phyloP scores from a whole-genome alignment of 805 yeast genomes.

The Myxozyma geophila region DNA sequence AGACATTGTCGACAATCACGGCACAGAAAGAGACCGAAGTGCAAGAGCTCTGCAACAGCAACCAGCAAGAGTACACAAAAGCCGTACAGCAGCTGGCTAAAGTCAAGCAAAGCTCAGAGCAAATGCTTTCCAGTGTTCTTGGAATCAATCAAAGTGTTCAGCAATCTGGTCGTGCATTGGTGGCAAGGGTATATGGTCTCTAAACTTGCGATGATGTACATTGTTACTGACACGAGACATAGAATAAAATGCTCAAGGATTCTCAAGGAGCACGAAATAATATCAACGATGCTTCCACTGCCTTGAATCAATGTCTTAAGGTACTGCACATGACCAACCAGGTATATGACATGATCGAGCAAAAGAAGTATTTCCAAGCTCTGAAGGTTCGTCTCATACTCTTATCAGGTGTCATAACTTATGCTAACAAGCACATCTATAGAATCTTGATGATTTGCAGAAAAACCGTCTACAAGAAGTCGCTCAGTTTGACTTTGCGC shows the following conservation, averaged over 20 bases:
- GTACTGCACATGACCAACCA: constrained; percentile 85
- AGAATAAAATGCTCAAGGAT: constrained; percentile 63
- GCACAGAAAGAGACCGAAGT: constrained; percentile 65
- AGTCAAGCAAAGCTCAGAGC: constrained; percentile 62
- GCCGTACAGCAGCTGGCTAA: constrained; percentile 66
- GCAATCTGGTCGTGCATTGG: constrained; percentile 67
- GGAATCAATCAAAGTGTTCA: constrained; percentile 63
- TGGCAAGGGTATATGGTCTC: constrained; percentile 47
- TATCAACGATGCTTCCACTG: constrained; percentile 70
- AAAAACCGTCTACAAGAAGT: constrained; percentile 68
- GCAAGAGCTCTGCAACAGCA: constrained; percentile 62
- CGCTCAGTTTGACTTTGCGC: constrained; percentile 72
- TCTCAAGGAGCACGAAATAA: constrained; percentile 67
- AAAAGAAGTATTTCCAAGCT: constrained; percentile 80
- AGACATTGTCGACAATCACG: constrained; percentile 61
- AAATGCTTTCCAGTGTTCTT: constrained; percentile 59
- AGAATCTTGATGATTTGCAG: constrained; percentile 71
- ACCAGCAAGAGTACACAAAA: constrained; percentile 54
- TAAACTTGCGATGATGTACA: constrained; percentile 6
- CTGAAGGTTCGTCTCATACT: constrained; percentile 52
- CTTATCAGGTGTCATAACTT: background rate
- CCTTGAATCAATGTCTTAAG: constrained; percentile 73
- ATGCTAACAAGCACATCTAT: background rate
- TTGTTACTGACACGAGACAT: background rate
- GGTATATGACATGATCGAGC: constrained; percentile 77